These are phyloP conservation scores for Dipodascus albidus DNA, from an alignment of 805 yeast genomes.

Conservation along the genomic window DNA sequence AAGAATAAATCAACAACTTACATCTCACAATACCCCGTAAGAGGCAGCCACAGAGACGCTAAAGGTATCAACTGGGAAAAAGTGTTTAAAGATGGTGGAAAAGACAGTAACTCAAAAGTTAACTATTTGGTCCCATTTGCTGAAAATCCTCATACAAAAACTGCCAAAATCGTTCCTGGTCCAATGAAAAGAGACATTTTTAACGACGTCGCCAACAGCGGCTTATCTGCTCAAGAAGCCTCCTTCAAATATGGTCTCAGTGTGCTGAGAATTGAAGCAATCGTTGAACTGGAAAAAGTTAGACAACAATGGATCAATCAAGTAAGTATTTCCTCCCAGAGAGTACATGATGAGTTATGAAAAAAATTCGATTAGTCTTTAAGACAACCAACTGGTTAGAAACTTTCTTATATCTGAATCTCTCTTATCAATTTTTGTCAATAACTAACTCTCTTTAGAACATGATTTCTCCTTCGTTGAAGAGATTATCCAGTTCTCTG, in stretches of 20 bases:
- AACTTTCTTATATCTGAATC: conserved; percentile 18
- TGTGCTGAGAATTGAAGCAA: conserved; percentile 83
- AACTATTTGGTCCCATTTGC: conserved; percentile 61
- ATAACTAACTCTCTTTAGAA: conserved; percentile 29
- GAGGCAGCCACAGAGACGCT: conserved; percentile 18
- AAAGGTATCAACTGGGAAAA: conserved; percentile 18
- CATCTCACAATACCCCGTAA: conserved; percentile 20
- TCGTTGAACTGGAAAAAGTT: conserved; percentile 52
- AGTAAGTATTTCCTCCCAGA: conserved; percentile 35
- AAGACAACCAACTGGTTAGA: conserved; percentile 56
- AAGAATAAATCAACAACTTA: conserved; percentile 9
- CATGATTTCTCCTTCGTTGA: conserved; percentile 42
- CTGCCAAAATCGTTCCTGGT: conserved; percentile 50
- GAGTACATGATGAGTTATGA: conserved; percentile 29
- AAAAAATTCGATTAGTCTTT: conserved; percentile 63
- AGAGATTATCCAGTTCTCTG: conserved; percentile 48
- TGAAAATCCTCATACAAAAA: conserved; percentile 52
- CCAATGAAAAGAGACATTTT: conserved; percentile 51
- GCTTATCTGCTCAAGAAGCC: conserved; percentile 56
- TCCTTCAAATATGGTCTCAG: conserved; percentile 72
- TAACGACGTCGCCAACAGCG: conserved; percentile 36
- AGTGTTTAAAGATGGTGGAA: conserved; percentile 15
- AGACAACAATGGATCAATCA: conserved; percentile 50
- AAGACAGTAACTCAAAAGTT: not conserved
- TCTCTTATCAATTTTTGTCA: conserved; percentile 5